Evolutionary conservation across 495 filamentous ascomycete genomes (phyloP).

Genomic region (Aspergillus bridgeri): DNA sequence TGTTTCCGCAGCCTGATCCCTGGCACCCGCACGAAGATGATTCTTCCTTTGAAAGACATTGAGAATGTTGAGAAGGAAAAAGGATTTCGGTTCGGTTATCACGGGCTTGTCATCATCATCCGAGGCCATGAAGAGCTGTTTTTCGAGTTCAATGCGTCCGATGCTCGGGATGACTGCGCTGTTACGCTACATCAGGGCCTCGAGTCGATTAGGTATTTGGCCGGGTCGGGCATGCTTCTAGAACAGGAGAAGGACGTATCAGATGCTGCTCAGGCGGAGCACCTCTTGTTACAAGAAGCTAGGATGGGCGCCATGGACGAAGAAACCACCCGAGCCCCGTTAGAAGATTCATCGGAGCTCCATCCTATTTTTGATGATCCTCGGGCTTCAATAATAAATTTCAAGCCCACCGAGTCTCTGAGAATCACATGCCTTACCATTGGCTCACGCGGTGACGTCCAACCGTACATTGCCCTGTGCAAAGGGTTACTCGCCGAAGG

Average conservation of each 20-base stretch:
- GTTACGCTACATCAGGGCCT: constrained; percentile 74
- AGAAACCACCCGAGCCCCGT: constrained; percentile 48
- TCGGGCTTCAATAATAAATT: constrained; percentile 87
- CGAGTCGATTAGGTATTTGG: constrained; percentile 66
- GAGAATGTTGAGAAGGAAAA: constrained; percentile 95
- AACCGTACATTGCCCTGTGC: constrained; percentile 95
- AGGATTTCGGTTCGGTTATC: constrained; percentile 89
- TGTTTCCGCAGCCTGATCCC: constrained; percentile 92
- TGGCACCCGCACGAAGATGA: constrained; percentile 88
- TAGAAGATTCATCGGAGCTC: constrained; percentile 42
- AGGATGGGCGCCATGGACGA: constrained; percentile 57
- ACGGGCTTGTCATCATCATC: constrained; percentile 86
- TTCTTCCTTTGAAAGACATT: constrained; percentile 86
- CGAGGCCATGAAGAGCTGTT: constrained; percentile 94
- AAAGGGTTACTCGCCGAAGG: constrained; percentile 86
- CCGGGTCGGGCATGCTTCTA: constrained; percentile 67
- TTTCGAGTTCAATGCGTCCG: constrained; percentile 81
- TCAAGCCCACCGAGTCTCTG: constrained; percentile 80
- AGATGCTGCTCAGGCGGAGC: constrained; percentile 76
- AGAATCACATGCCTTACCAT: constrained; percentile 94
- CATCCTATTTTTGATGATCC: constrained; percentile 88
- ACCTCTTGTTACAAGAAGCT: constrained; percentile 77
- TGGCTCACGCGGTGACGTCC: constrained; percentile 91
- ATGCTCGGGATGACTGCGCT: constrained; percentile 82
- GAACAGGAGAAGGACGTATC: constrained; percentile 67